These are phyloP conservation scores for Sporothrix globosa DNA, from an alignment of 2,329 filamentous ascomycete genomes.

Conservation along the genomic window DNA sequence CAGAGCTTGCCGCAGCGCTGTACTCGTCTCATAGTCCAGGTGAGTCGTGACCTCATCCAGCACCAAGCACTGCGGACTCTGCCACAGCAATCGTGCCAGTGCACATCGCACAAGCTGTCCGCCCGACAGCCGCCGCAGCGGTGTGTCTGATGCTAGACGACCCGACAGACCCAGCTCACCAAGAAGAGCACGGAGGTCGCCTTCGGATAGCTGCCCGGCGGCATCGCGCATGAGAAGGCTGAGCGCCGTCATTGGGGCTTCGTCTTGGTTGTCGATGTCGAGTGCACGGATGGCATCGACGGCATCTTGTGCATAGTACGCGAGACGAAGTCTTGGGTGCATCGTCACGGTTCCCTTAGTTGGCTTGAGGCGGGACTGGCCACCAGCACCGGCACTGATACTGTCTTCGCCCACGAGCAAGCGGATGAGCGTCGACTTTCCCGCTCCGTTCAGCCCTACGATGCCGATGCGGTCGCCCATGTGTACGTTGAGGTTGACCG, in stretches of 20 bases:
- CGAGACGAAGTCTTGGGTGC: slow-evolving; percentile 68
- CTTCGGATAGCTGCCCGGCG: slow-evolving; percentile 61
- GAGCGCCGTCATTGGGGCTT: slow-evolving; percentile 64
- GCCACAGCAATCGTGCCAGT: slow-evolving; percentile 70
- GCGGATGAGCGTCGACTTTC: slow-evolving; percentile 78
- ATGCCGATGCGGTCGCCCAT: slow-evolving; percentile 75
- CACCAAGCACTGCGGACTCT: slow-evolving; percentile 70
- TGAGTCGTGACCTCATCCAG: slow-evolving; percentile 85
- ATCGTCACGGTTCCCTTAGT: slow-evolving; percentile 52
- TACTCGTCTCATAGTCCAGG: slow-evolving; percentile 79
- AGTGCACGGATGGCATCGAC: slow-evolving; percentile 68
- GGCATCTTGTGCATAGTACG: slow-evolving; percentile 78
- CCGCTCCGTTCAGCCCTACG: slow-evolving; percentile 77
- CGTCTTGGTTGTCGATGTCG: slow-evolving; percentile 47
- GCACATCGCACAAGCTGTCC: slow-evolving; percentile 72
- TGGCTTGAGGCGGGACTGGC: neutral
- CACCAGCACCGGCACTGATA: slow-evolving; percentile 56
- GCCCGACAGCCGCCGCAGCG: slow-evolving; percentile 72
- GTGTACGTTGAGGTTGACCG: slow-evolving; percentile 69
- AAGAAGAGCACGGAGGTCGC: slow-evolving; percentile 67
- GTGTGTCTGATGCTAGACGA: slow-evolving; percentile 71
- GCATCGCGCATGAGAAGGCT: slow-evolving; percentile 62
- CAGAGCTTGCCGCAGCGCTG: slow-evolving; percentile 68
- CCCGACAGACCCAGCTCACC: slow-evolving; percentile 72
- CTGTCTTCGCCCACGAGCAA: slow-evolving; percentile 64